Percentiles rank a stretch among this genome's conserved stretches.
Conservation (phyloP, 2,329 filamentous ascomycete genomes). For the Fusarium sp. region DNA sequence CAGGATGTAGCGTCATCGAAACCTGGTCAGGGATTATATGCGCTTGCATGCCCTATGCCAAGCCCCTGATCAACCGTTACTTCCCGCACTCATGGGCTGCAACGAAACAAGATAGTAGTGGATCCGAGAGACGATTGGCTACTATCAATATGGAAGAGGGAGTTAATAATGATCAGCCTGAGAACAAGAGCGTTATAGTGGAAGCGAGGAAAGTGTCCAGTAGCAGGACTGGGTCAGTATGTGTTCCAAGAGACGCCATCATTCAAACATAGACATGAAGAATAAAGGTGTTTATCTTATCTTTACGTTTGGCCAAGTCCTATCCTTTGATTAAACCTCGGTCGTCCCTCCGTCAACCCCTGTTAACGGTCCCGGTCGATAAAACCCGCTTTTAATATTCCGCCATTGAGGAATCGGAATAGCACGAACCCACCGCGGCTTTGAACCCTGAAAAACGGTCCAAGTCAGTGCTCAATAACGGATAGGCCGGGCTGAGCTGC, state of each 20-base stretch:
- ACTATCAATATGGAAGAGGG: neutral
- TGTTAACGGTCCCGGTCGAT: neutral
- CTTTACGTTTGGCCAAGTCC: neutral
- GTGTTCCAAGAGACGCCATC: neutral
- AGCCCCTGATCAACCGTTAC: neutral
- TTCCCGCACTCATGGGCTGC: neutral
- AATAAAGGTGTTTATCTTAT: neutral
- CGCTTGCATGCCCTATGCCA: slow-evolving; percentile 22
- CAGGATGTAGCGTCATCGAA: slow-evolving; percentile 9
- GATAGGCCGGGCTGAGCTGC: neutral
- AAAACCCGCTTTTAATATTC: neutral
- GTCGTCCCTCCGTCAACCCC: neutral
- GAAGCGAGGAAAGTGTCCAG: neutral
- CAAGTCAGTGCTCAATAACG: neutral
- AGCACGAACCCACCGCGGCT: neutral
- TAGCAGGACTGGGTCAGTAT: neutral
- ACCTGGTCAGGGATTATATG: slow-evolving; percentile 16
- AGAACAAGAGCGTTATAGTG: neutral
- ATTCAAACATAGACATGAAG: neutral
- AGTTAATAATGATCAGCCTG: neutral
- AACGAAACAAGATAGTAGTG: neutral
- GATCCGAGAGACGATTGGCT: neutral
- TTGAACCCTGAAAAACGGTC: neutral
- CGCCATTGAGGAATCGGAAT: neutral
- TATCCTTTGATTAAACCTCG: neutral